phyloP scores from a whole-genome alignment of 352 stramenopile genomes.

The Elongisporangium undulatum region DNA sequence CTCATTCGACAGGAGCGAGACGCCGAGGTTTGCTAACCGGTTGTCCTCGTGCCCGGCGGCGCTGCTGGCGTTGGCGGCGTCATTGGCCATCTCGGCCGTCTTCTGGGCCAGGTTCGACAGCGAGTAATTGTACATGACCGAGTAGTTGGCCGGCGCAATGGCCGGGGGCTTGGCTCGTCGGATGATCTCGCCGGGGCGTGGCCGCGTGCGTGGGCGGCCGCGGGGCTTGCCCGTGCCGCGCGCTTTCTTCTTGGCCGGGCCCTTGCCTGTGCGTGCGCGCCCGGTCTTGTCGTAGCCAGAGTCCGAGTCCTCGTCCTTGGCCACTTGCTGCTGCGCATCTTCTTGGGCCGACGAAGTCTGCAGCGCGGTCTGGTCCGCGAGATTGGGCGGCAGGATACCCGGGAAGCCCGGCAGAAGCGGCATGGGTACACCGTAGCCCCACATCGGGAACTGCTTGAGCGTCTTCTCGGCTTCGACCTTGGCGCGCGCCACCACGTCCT shows the following conservation, averaged over 20 bases:
- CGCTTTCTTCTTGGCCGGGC: constrained; percentile 66
- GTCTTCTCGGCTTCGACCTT: constrained; percentile 47
- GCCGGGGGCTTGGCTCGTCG: constrained; percentile 60
- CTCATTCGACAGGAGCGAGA: constrained; percentile 44
- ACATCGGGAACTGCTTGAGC: constrained; percentile 66
- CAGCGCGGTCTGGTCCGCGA: constrained; percentile 19
- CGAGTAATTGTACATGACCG: constrained; percentile 75
- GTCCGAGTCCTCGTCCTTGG: constrained; percentile 22
- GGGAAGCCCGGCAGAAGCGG: constrained; percentile 41
- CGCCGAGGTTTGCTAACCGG: constrained; percentile 33
- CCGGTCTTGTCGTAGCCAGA: constrained; percentile 9
- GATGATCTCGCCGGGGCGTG: constrained; percentile 72
- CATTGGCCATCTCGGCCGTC: constrained; percentile 34
- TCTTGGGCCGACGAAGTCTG: neutral
- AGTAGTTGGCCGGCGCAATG: constrained; percentile 72
- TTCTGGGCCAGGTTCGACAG: constrained; percentile 50
- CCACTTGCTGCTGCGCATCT: constrained; percentile 13
- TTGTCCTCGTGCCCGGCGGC: constrained; percentile 31
- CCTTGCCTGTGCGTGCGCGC: constrained; percentile 23
- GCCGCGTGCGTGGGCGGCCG: constrained; percentile 62
- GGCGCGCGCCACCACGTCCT: constrained; percentile 45
- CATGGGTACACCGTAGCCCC: constrained; percentile 54
- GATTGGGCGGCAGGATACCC: constrained; percentile 27
- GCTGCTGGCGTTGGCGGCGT: constrained; percentile 12
- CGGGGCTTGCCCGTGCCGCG: constrained; percentile 67